Percentiles rank a stretch among this genome's conserved stretches.
Evolutionary conservation across 1,284 basidiomycete species (phyloP).

Genomic region (Boletus smithii): DNA sequence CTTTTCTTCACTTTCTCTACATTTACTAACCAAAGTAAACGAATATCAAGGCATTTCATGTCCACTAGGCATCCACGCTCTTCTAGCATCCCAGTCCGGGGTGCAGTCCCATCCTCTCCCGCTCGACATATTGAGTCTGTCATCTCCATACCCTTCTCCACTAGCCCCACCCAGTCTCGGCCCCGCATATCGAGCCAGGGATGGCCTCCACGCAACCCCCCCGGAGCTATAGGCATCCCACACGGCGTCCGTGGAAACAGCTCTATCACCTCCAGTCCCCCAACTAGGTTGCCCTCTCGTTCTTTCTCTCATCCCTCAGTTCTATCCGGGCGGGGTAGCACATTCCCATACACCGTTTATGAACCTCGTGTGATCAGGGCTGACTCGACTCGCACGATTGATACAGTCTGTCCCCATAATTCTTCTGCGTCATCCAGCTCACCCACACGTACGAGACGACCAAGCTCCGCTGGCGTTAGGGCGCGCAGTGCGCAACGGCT

Average conservation of each 20-base stretch:
- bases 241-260: slow-evolving; percentile 35
- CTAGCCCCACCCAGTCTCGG: slow-evolving; percentile 35
- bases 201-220: slow-evolving; percentile 30
- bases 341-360: slow-evolving; percentile 37
- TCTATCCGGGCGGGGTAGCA: slow-evolving; percentile 22
- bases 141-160: slow-evolving; percentile 55
- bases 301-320: slow-evolving; percentile 31
- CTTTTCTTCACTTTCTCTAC: neutral
- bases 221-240: slow-evolving; percentile 33
- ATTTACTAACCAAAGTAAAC: neutral
- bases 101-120: slow-evolving; percentile 42
- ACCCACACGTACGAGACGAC: slow-evolving; percentile 44
- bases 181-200: slow-evolving; percentile 36
- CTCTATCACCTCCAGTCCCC: slow-evolving; percentile 36
- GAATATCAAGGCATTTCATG: slow-evolving; percentile 36
- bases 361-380: slow-evolving; percentile 67
- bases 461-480: slow-evolving; percentile 40
- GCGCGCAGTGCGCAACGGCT: slow-evolving; percentile 33
- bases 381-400: slow-evolving; percentile 38
- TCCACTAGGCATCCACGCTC: slow-evolving; percentile 53
- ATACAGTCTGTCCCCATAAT: slow-evolving; percentile 35
- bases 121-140: slow-evolving; percentile 59
- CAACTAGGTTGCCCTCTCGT: slow-evolving; percentile 39
- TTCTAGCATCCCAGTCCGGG: slow-evolving; percentile 59
- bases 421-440: slow-evolving; percentile 36